Evolutionary conservation across 2,329 filamentous ascomycete species (phyloP).

Genomic region (Alternaria gaisen): DNA sequence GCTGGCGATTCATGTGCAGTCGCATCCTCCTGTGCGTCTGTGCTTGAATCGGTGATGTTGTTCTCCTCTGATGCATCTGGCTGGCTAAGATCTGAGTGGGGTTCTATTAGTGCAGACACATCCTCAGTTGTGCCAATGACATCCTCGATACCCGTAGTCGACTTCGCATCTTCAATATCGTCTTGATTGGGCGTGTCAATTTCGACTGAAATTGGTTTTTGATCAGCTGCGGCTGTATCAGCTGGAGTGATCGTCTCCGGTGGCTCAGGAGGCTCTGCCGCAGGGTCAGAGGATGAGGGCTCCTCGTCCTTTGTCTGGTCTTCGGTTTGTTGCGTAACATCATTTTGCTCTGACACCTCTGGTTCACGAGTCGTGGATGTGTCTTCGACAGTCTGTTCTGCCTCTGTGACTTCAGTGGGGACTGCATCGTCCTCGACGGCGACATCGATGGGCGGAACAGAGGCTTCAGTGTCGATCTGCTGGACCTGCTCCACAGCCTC

Average conservation of each 20-base stretch:
- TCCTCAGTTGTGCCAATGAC: background rate
- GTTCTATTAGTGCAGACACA: background rate
- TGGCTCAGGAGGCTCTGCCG: background rate
- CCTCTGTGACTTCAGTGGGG: background rate
- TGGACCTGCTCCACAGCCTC: background rate
- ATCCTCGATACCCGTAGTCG: background rate
- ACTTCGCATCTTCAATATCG: background rate
- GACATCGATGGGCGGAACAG: background rate
- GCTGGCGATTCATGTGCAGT: conserved; percentile 3
- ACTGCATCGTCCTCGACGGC: background rate
- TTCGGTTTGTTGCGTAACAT: background rate
- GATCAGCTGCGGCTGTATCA: background rate
- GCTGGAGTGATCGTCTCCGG: background rate
- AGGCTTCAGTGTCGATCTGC: conserved; percentile 1
- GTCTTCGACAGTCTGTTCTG: background rate
- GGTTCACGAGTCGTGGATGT: background rate
- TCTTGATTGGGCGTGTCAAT: background rate
- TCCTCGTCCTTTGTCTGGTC: background rate
- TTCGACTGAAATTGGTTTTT: background rate
- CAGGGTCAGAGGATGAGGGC: background rate
- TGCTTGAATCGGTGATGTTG: background rate
- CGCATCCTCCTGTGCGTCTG: conserved; percentile 9
- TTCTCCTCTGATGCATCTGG: background rate
- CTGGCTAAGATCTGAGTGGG: background rate
- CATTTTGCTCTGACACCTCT: background rate